Base-by-base conservation (phyloP, 2,329 filamentous ascomycete genomes). In the Coniochaeta ligniaria region DNA sequence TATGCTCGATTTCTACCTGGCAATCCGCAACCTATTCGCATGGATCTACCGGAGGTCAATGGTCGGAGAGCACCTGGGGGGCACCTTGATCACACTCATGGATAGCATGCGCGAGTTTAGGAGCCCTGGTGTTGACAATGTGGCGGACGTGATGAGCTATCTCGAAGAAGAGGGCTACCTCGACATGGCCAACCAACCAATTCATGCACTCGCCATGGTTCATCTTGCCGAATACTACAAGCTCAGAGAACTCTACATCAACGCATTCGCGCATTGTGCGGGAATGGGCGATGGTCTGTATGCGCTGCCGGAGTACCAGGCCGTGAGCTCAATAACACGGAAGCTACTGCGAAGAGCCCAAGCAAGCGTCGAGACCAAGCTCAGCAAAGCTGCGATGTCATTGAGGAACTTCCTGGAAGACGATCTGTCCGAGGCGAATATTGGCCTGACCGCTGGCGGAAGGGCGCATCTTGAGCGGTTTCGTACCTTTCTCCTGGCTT, bases 181-280 rank as follows among this genome's bases (percentile, higher is more conserved):
- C 8, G 80, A 87, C 61, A 82, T 93, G 69, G 79, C 81, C 2
- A 82, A 85, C 62, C 84, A 85, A 62, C 84, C 88, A 0, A 81
- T 86, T 58, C 85, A 92, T 68, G 86, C 90, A 0, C 70, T 92
- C 41, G 89, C 86, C 0, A 76, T 87, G 52, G 74, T 94, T 14
- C 82, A 83, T 58, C 80, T 92, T 50, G 86, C 89, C 1, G 90
- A 94, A 68, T 76, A 80, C 24, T 87, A 86, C 64, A 81, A 83
- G 58, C 72, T 89, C 28, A 78, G 77, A 59, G 80, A 85, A n/a
- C 73, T 91, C 14, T 94, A 91, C 78, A 80, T 86, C 12, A 83
- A 90, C 67, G 86, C 90, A 0, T 92, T 93, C 72, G 81, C 83
- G 16, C 91, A 95, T 68, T 92, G 90, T 68, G 87, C 89, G 38